Base-by-base conservation (phyloP, 1,284 basidiomycete species). In the Cerrena zonata region DNA sequence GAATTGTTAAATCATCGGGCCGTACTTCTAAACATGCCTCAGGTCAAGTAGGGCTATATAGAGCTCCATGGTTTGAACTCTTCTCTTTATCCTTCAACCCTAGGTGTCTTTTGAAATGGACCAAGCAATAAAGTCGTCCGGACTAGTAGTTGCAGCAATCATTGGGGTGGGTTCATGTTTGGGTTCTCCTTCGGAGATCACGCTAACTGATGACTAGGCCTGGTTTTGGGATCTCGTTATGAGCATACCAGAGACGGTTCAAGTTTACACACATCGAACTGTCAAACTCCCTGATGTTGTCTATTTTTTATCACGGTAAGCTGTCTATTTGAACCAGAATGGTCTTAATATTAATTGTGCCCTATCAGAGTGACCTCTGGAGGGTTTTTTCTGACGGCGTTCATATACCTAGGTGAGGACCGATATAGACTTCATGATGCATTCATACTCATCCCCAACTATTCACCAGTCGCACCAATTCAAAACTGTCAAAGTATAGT, bases 281-380 rank as follows among this genome's bases (percentile, higher is more conserved):
- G 12, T 52, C 15, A 18, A 5, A 25, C 21, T 48, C 15, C 53
- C 54, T 18, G 43, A 49, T 44, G 26, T 49, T 10, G 42, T 53
- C 1, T 56, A 56, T 36, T 34, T 56, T 23, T 18, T 53, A 18
- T 42, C 54, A 26, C 42, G 54, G 54, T 53, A 25, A 44, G 52
- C 30, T 34, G 7, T 7, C 15, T 34, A 34, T 34, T 7, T 15
- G 7, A 34, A 7, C 7, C 15, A 7, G 15, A 7, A 34, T 15
- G 7, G 15, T 34, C 30, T 7, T 34, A 7, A 34, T 7, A 34
- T 34, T 7, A 34, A 34, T 34, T 34, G 15, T 34, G 30, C n/a
- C n/a, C 30, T 34, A 7, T 7, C 30, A 34, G 30, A 7, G 15
- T 34, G 7, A 7, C 15, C 7, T 7, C 30, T 34, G 30, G 30